Percentiles rank a stretch among this genome's conserved stretches.
phyloP scores from a whole-genome alignment of 495 filamentous ascomycete species.

The Amphirosellinia nigrospora region DNA sequence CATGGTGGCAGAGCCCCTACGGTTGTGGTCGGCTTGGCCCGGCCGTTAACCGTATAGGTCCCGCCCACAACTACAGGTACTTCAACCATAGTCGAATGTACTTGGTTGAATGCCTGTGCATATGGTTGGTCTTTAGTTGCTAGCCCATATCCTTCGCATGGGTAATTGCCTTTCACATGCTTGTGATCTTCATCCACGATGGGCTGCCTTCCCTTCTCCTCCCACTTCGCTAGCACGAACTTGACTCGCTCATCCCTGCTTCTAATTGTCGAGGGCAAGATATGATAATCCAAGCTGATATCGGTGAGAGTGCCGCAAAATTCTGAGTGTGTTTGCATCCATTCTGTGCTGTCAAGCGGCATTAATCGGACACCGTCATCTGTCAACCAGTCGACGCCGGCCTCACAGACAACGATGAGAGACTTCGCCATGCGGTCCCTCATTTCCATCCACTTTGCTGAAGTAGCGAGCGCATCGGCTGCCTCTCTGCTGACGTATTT shows the following conservation, averaged over 20 bases:
- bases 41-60: slow-evolving; percentile 62
- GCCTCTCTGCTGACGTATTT: slow-evolving; percentile 46
- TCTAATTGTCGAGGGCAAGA: slow-evolving; percentile 32
- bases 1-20: slow-evolving; percentile 86
- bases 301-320: slow-evolving; percentile 38
- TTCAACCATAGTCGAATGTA: slow-evolving; percentile 56
- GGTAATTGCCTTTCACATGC: background rate
- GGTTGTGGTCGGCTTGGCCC: slow-evolving; percentile 68
- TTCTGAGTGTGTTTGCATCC: slow-evolving; percentile 43
- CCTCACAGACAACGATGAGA: slow-evolving; percentile 54
- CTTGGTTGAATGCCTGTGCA: background rate
- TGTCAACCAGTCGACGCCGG: slow-evolving; percentile 47
- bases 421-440: slow-evolving; percentile 44
- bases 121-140: background rate
- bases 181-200: background rate
- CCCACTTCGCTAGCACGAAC: slow-evolving; percentile 20
- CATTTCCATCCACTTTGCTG: slow-evolving; percentile 44
- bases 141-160: too few relatives aligned
- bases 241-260: slow-evolving; percentile 17
- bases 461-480: slow-evolving; percentile 33
- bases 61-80: slow-evolving; percentile 57
- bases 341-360: slow-evolving; percentile 48
- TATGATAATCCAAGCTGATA: slow-evolving; percentile 31
- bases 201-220: slow-evolving; percentile 3
- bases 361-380: slow-evolving; percentile 60